Evolutionary conservation across 805 yeast species (phyloP), one percentile per base, ranked within the genome.

Genomic region (Lipomyces chichibuensis): DNA sequence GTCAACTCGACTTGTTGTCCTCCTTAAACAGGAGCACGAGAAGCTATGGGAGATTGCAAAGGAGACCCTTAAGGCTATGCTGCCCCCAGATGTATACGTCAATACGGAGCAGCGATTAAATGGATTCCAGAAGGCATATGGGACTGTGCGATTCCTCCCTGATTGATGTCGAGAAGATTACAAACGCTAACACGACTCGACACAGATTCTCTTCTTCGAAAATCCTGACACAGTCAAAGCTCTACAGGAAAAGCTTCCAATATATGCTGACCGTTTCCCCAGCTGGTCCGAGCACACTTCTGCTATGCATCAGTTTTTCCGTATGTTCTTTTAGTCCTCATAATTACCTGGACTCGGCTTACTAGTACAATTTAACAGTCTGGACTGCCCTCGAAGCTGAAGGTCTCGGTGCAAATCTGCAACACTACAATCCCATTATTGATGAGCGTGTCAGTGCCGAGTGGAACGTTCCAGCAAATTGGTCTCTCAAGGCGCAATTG

Each of bases 321-420:
- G 46, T 35, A 32, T 25, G 37, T 2, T 23, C 1, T 8, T n/a
- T 23, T 51, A 8, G 13, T 51, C 17, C 17, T 20, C 43, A 6
- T 17, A 13, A 25, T 32, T 32, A 55, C 20, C 23, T 29, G 13
- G 20, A 2, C 32, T 32, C 59, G 11, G 6, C 59, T 77, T 79
- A 65, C 84, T 84, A 7, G 25, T 23, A 43, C 46, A 29, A 83
- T 77, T 83, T 69, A 74, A 77, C 70, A 74, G 82, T 53, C 23
- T 84, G 87, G 87, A 76, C 84, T 54, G 83, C 83, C 33, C 76
- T 84, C 33, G 77, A 80, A 60, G 78, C 77, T 39, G 74, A 81
- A 65, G 84, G 83, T 59, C 74, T 84, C 56, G 87, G 86, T 69
- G 84, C 80, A 69, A 84, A 82, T 71, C 78, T 84, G 71, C 87